Percentiles rank a stretch among this genome's conserved stretches.
Conservation (phyloP, 2,329 filamentous ascomycete genomes). For the Alternaria rosae region DNA sequence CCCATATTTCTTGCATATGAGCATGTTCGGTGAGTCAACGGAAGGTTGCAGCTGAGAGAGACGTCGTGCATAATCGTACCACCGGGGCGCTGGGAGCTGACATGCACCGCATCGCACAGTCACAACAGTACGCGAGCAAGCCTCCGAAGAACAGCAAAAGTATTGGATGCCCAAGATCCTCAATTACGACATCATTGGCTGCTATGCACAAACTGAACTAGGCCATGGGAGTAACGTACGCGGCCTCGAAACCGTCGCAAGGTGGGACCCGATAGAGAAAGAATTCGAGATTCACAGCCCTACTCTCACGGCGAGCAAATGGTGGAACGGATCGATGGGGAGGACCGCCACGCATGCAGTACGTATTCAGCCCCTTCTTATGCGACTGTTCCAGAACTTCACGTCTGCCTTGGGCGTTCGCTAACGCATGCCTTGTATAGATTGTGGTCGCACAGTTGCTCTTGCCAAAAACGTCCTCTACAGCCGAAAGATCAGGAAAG, state of each 20-base stretch:
- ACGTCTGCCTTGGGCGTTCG: slow-evolving; percentile 8
- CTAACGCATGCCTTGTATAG: slow-evolving; percentile 23
- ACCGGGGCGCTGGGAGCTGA: slow-evolving; percentile 27
- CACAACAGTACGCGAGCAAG: slow-evolving; percentile 61
- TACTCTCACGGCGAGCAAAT: slow-evolving; percentile 61
- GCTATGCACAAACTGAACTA: slow-evolving; percentile 61
- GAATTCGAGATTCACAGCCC: slow-evolving; percentile 62
- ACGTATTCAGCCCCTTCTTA: slow-evolving; percentile 17
- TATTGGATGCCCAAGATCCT: slow-evolving; percentile 61
- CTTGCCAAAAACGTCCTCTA: slow-evolving; percentile 42
- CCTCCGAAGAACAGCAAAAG: slow-evolving; percentile 55
- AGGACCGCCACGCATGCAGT: slow-evolving; percentile 62
- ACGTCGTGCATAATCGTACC: slow-evolving; percentile 22
- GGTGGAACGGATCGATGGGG: slow-evolving; percentile 63
- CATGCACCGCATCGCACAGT: slow-evolving; percentile 26
- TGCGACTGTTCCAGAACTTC: slow-evolving; percentile 12
- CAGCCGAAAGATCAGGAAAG: slow-evolving; percentile 1
- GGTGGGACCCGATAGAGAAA: slow-evolving; percentile 55
- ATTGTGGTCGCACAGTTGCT: slow-evolving; percentile 63
- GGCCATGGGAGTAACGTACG: slow-evolving; percentile 63
- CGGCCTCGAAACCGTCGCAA: slow-evolving; percentile 58
- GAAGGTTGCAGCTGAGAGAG: not conserved
- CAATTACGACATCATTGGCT: slow-evolving; percentile 59
- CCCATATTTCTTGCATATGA: slow-evolving; percentile 60
- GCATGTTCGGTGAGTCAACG: slow-evolving; percentile 56